phyloP scores from a whole-genome alignment of 768 basidiomycete genomes.

The Aureoboletus auriporus region DNA sequence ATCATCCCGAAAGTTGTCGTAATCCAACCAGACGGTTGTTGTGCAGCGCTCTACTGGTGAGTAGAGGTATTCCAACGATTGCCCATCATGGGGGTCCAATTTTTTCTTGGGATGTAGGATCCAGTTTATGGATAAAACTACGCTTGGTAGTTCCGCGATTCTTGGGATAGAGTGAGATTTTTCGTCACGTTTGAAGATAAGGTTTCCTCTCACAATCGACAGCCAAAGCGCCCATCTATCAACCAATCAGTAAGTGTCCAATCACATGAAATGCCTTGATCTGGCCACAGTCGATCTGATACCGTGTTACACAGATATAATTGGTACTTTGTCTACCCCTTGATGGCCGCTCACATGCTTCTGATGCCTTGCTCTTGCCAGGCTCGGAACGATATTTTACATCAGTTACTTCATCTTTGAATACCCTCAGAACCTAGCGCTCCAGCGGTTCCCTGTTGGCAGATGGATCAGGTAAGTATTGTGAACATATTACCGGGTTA shows the following conservation, averaged over 20 bases:
- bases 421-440: slow-evolving; percentile 68
- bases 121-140: slow-evolving; percentile 80
- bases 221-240: slow-evolving; percentile 60
- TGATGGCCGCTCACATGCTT: not conserved
- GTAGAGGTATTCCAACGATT: not conserved
- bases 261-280: not conserved
- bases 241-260: slow-evolving; percentile 52
- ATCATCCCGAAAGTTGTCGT: not conserved
- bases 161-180: slow-evolving; percentile 59
- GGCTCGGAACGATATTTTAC: slow-evolving; percentile 77
- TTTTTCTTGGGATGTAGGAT: slow-evolving; percentile 39
- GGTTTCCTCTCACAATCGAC: not conserved
- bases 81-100: not conserved
- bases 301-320: slow-evolving; percentile 46
- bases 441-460: slow-evolving; percentile 71
- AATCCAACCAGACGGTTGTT: not conserved
- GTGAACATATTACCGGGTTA: not conserved
- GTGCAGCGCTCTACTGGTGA: slow-evolving; percentile 54
- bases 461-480: slow-evolving; percentile 73
- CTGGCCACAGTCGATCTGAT: not conserved
- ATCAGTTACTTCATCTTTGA: slow-evolving; percentile 67
- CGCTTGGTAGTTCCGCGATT: slow-evolving; percentile 62
- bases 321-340: slow-evolving; percentile 38
- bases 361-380: slow-evolving; percentile 19
- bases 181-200: not conserved